phyloP scores from a whole-genome alignment of 805 yeast genomes.

The Debaryomyces maramus region DNA sequence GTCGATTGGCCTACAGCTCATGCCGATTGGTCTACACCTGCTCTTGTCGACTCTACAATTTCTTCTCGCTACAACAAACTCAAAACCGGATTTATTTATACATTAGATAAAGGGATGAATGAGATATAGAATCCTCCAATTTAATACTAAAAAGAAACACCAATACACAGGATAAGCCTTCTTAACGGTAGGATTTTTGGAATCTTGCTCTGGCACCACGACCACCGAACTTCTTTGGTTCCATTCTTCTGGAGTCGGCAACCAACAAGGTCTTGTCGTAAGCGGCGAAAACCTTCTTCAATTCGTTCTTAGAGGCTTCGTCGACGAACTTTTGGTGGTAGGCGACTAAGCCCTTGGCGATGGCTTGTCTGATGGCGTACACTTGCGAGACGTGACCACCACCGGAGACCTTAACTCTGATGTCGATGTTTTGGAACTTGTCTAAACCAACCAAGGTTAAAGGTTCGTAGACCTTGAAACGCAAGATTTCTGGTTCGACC shows the following conservation, averaged over 20 bases:
- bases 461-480: slow-evolving; percentile 99
- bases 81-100: slow-evolving; percentile 4
- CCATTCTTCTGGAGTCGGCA: slow-evolving; percentile 99
- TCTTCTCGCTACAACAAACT: neutral
- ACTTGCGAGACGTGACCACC: slow-evolving; percentile 99
- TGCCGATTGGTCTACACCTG: too few species aligned
- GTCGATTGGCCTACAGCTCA: too few species aligned
- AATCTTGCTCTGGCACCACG: slow-evolving; percentile 99
- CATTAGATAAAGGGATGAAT: slow-evolving; percentile 5
- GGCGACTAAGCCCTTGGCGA: slow-evolving; percentile 99
- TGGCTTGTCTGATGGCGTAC: slow-evolving; percentile 99
- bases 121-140: slow-evolving; percentile 1
- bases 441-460: slow-evolving; percentile 96
- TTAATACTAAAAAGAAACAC: slow-evolving; percentile 3
- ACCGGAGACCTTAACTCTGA: slow-evolving; percentile 98
- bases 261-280: slow-evolving; percentile 99
- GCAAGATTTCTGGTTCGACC: slow-evolving; percentile 97
- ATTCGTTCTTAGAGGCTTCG: slow-evolving; percentile 99
- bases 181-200: slow-evolving; percentile 99
- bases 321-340: slow-evolving; percentile 99
- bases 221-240: slow-evolving; percentile 99
- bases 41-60: too few species aligned
- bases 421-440: slow-evolving; percentile 97
- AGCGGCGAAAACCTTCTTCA: slow-evolving; percentile 94
- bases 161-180: slow-evolving; percentile 7